Evolutionary conservation across 352 stramenopile genomes (phyloP).

Genomic region (Globisporangium nagaii): DNA sequence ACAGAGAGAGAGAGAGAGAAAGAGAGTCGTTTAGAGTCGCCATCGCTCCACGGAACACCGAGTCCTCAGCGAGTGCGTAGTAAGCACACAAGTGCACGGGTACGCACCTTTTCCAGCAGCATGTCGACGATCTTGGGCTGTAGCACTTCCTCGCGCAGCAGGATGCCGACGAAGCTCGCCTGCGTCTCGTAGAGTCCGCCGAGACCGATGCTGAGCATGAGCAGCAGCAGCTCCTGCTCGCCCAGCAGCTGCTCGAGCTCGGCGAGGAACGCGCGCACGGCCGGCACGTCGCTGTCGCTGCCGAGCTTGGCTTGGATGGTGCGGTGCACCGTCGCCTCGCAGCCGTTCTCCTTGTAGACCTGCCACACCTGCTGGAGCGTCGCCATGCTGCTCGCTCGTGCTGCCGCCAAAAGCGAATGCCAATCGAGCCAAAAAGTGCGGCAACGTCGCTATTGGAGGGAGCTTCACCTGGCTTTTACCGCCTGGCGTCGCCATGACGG

Average conservation of each 20-base stretch:
- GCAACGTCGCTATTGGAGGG: background rate
- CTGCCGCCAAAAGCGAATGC: background rate
- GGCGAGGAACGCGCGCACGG: slow-evolving; percentile 20
- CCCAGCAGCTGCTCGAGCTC: slow-evolving; percentile 32
- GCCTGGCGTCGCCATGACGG: too few species aligned
- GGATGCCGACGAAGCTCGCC: slow-evolving; percentile 48
- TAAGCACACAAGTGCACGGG: too few species aligned
- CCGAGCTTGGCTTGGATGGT: slow-evolving; percentile 23
- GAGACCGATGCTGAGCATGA: slow-evolving; percentile 43
- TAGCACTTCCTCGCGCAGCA: slow-evolving; percentile 45
- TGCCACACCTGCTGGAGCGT: slow-evolving; percentile 35
- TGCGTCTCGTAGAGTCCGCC: slow-evolving; percentile 34
- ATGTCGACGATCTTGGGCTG: slow-evolving; percentile 38
- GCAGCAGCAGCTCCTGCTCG: slow-evolving; percentile 33
- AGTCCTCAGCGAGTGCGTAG: too few species aligned
- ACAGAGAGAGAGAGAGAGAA: too few species aligned
- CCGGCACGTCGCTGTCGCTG: slow-evolving; percentile 11
- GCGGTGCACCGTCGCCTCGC: slow-evolving; percentile 29
- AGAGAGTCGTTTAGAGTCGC: too few species aligned
- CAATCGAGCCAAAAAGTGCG: background rate
- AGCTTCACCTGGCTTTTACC: background rate
- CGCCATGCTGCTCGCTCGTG: slow-evolving; percentile 15
- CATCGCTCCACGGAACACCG: too few species aligned
- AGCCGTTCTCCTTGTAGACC: slow-evolving; percentile 40
- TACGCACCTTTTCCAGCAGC: slow-evolving; percentile 44